phyloP scores from a whole-genome alignment of 345 rosid genomes.

The Salix arbutifolia region DNA sequence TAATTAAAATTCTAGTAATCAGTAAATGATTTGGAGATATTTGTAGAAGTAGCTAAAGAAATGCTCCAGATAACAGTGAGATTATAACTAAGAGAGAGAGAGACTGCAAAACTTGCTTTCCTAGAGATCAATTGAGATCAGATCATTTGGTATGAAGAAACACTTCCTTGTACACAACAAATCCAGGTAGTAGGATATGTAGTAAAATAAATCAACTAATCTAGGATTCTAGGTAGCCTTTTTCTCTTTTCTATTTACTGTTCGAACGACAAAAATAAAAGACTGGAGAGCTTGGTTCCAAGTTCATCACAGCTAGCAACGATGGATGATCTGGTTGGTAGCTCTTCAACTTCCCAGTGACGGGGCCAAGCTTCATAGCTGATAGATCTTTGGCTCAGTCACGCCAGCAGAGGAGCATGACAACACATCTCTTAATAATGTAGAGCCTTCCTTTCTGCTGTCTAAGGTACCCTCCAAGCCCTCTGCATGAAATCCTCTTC shows the following conservation, averaged over 20 bases:
- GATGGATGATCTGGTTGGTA: background rate
- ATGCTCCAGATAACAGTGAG: too few species aligned
- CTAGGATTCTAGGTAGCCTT: background rate
- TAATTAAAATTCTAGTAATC: background rate
- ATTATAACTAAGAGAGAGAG: background rate
- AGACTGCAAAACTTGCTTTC: background rate
- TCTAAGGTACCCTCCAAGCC: slow-evolving; percentile 65
- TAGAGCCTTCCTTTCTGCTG: slow-evolving; percentile 73
- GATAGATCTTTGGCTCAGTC: slow-evolving; percentile 30
- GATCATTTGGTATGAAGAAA: background rate
- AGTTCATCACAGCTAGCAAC: background rate
- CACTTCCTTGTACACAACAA: background rate
- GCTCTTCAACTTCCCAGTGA: background rate
- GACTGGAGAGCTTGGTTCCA: background rate
- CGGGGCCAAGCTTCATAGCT: background rate
- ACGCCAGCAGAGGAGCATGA: slow-evolving; percentile 81
- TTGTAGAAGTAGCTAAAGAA: background rate
- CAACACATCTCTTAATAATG: slow-evolving; percentile 70
- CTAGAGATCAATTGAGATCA: background rate
- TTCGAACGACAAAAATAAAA: background rate
- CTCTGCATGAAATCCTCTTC: slow-evolving; percentile 46
- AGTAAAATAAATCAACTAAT: background rate
- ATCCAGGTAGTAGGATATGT: background rate
- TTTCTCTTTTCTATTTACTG: background rate
- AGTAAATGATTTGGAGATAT: background rate